Evolutionary conservation across 495 filamentous ascomycete species (phyloP).

Genomic region (Talaromyces proteolyticus): DNA sequence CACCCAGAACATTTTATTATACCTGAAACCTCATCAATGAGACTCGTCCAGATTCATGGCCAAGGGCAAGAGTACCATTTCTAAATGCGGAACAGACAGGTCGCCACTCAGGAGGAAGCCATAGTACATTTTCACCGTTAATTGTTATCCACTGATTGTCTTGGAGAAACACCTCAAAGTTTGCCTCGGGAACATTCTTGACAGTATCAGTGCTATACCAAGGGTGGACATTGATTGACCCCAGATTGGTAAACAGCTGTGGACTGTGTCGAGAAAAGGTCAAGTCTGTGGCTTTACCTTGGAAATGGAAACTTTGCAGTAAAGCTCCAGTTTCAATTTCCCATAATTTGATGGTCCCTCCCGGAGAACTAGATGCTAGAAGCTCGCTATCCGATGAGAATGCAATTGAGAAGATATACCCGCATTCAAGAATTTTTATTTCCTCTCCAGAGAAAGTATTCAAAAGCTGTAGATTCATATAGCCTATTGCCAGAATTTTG

Average conservation of each 20-base stretch:
- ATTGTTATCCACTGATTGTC: constrained; percentile 17
- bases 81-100: constrained; percentile 12
- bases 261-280: constrained; percentile 10
- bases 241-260: constrained; percentile 6
- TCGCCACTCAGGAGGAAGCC: constrained; percentile 24
- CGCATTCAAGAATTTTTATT: too few relatives aligned
- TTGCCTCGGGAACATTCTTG: not conserved
- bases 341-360: constrained; percentile 29
- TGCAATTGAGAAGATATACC: too few relatives aligned
- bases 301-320: constrained; percentile 5
- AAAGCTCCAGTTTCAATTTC: constrained; percentile 11
- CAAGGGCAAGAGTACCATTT: not conserved
- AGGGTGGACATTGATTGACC: constrained; percentile 7
- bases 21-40: not conserved
- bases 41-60: not conserved
- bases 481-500: too few relatives aligned
- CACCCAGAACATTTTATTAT: too few relatives aligned
- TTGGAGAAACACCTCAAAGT: constrained; percentile 6
- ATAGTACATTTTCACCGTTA: constrained; percentile 16
- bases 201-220: not conserved
- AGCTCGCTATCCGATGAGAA: too few relatives aligned
- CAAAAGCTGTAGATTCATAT: too few relatives aligned
- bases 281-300: constrained; percentile 2
- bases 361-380: constrained; percentile 16
- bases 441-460: too few relatives aligned